Evolutionary conservation across 352 stramenopile genomes (phyloP), one percentile per base, ranked within the genome.

Genomic region (Globisporangium uncinulatum): DNA sequence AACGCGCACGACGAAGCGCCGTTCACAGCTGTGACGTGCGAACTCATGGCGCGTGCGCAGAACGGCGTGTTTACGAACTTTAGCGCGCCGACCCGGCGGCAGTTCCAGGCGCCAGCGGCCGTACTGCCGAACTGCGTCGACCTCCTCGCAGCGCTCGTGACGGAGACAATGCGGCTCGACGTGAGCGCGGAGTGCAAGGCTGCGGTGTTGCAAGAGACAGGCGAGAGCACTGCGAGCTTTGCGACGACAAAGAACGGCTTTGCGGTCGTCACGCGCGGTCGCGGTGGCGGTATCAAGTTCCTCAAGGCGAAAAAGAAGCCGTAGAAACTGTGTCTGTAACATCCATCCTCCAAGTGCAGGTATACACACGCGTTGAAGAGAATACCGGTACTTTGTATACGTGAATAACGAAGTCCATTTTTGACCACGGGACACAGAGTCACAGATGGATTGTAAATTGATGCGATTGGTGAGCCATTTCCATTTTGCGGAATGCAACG

Each of bases 41-140:
- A 89, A 48, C 58, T 89, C 46, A 78, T 89, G 57, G 68, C 75
- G 45, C 79, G 73, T 9, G 59, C 85, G 45, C 73, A 86, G 58
- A 89, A 89, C 49, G 75, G 79, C n/a, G 77, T 83, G 11, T 87
- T 89, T 55, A 87, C 77, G 14, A 89, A 85, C 57, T 87, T 86
- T 46, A 89, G 79, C 47, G 63, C 73, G 9, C 73, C 73, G n/a
- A 73, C 87, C 19, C 77, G 76, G 9, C 45, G 74, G 13, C 74
- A 80, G 31, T 87, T 86, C 45, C 67, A 74, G 24, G 70, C 59
- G 8, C 65, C 73, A 0, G 50, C 66, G 21, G 59, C 73, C 20
- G 57, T 87, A 20, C 50, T 87, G 45, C 79, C 79, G 7, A 83
- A 73, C 46, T 89, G 79, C 47, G 68, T 87, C 34, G 61, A 70